Conservation (phyloP, 108 stramenopile genomes). For the Fistulifera solaris region DNA sequence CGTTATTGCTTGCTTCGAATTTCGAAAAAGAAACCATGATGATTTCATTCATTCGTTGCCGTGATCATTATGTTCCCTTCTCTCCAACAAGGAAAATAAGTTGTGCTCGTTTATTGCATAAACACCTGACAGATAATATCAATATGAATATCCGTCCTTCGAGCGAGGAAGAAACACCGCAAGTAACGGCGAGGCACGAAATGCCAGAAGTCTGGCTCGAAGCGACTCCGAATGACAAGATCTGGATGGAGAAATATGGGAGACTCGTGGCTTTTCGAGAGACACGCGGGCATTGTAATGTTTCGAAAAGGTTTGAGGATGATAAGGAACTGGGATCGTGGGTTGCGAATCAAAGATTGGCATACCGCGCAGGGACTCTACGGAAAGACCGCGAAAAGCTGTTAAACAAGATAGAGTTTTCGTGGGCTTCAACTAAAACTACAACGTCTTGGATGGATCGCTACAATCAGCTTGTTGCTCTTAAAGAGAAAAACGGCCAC, state of each 20-base stretch:
- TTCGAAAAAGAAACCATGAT: no score
- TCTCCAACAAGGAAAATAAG: no score
- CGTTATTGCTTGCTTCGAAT: no score
- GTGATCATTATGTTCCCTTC: no score
- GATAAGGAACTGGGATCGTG: neutral
- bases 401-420: slow-evolving; percentile 14
- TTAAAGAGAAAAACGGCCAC: slow-evolving; percentile 21
- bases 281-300: neutral
- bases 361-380: no score
- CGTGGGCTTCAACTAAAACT: neutral
- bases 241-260: neutral
- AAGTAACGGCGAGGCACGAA: no score
- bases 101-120: no score
- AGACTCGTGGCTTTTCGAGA: neutral
- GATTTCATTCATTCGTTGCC: no score
- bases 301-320: neutral
- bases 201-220: no score
- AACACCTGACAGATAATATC: no score
- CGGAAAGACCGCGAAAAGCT: neutral
- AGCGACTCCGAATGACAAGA: neutral
- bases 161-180: no score
- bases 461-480: slow-evolving; percentile 19
- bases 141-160: no score
- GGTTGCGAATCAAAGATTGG: neutral
- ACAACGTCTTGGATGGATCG: slow-evolving; percentile 15